Evolutionary conservation across 2,329 filamentous ascomycete genomes (phyloP).

Genomic region (Penicillium sp.): DNA sequence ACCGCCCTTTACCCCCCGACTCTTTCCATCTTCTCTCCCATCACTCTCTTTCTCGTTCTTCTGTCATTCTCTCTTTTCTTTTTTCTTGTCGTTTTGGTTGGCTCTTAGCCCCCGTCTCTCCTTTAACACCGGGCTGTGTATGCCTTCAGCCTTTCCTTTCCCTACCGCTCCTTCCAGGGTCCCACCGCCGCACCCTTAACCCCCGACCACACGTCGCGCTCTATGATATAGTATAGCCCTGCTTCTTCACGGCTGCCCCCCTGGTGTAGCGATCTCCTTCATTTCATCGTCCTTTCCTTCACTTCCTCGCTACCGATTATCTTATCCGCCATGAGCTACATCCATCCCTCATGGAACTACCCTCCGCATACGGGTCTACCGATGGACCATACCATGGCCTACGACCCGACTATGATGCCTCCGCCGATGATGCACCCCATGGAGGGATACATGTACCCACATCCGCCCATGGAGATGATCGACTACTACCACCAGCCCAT

Average conservation of each 20-base stretch:
- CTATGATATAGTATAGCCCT: slow-evolving; percentile 23
- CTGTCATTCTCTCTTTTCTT: slow-evolving; percentile 20
- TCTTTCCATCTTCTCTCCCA: slow-evolving; percentile 17
- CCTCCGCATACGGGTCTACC: slow-evolving; percentile 34
- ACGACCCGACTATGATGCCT: slow-evolving; percentile 37
- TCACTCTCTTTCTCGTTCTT: slow-evolving; percentile 3
- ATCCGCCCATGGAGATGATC: slow-evolving; percentile 42
- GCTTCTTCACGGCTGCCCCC: slow-evolving; percentile 16
- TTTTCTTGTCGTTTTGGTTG: slow-evolving; percentile 22
- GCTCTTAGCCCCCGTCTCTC: slow-evolving; percentile 22
- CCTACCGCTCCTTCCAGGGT: slow-evolving; percentile 12
- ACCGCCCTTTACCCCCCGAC: slow-evolving; percentile 12
- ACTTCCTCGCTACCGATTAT: neutral
- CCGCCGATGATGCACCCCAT: slow-evolving; percentile 40
- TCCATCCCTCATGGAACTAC: slow-evolving; percentile 39
- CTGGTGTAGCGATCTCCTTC: slow-evolving; percentile 15
- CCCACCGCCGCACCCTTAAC: slow-evolving; percentile 3
- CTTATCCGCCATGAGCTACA: slow-evolving; percentile 37
- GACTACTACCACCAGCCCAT: slow-evolving; percentile 44
- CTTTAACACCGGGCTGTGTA: slow-evolving; percentile 18
- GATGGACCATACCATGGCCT: slow-evolving; percentile 39
- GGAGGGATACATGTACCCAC: slow-evolving; percentile 39
- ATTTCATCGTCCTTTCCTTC: slow-evolving; percentile 4
- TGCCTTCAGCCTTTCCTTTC: slow-evolving; percentile 24
- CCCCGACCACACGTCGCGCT: slow-evolving; percentile 3